A percentile compares a stretch with the other conserved stretches of the same genome.
Conservation (phyloP, 2,329 filamentous ascomycete genomes). For the Phoma sp. region DNA sequence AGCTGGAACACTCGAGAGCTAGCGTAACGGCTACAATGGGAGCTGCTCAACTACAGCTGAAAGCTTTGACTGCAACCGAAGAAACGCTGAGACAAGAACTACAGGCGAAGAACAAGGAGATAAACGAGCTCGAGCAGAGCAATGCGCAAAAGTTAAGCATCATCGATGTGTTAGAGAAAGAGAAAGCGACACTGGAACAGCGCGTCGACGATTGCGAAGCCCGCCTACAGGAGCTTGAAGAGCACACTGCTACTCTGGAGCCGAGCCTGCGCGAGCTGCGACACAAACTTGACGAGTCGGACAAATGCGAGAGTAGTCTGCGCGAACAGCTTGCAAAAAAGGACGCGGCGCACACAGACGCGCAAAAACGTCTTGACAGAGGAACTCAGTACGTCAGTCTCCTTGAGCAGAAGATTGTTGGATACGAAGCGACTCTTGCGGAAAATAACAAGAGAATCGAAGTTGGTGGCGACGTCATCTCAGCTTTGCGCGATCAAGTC, state of each 20-base stretch:
- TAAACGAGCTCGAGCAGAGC: conserved; percentile 33
- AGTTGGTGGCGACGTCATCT: conserved; percentile 28
- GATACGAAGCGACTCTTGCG: conserved; percentile 29
- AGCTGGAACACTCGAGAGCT: conserved; percentile 36
- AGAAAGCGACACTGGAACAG: conserved; percentile 31
- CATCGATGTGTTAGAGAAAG: conserved; percentile 31
- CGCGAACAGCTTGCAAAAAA: conserved; percentile 31
- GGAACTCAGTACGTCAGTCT: conserved; percentile 26
- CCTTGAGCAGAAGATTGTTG: conserved; percentile 33
- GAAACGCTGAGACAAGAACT: conserved; percentile 30
- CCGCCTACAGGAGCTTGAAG: conserved; percentile 34
- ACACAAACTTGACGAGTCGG: conserved; percentile 26
- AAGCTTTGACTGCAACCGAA: conserved; percentile 26
- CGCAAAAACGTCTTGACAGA: conserved; percentile 30
- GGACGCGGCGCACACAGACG: conserved; percentile 21
- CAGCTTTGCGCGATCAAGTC: conserved; percentile 33
- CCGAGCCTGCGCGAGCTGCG: conserved; percentile 26
- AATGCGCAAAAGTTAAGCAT: conserved; percentile 23
- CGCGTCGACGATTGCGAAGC: conserved; percentile 21
- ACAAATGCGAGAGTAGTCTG: conserved; percentile 31
- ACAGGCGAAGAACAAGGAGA: conserved; percentile 33
- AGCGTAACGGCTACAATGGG: conserved; percentile 31
- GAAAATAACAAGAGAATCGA: conserved; percentile 36
- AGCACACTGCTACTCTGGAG: conserved; percentile 28
- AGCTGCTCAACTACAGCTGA: conserved; percentile 31